Percentiles rank a stretch among this genome's conserved stretches.
Conservation (phyloP, 1,139 yeast species). For the Debaryomyces robertsiae region DNA sequence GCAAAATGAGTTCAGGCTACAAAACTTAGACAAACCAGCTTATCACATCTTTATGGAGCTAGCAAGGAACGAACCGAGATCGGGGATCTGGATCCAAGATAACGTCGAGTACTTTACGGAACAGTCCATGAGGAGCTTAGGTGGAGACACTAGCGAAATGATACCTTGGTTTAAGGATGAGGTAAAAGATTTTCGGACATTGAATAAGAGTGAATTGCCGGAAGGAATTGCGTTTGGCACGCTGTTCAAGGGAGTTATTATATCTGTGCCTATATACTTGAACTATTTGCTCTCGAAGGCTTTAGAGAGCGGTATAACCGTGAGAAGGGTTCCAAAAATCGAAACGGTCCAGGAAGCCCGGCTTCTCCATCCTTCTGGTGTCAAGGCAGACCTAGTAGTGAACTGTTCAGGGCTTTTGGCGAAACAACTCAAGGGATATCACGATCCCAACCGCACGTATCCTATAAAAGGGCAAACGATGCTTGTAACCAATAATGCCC, state of each 20-base stretch:
- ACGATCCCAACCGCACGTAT: slow-evolving; percentile 31
- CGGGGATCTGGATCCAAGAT: slow-evolving; percentile 46
- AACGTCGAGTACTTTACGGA: slow-evolving; percentile 34
- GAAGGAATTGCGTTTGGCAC: slow-evolving; percentile 39
- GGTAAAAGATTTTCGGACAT: slow-evolving; percentile 35
- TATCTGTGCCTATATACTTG: slow-evolving; percentile 53
- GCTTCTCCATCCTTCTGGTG: slow-evolving; percentile 23
- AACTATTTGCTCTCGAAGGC: slow-evolving; percentile 46
- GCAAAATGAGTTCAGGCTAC: slow-evolving; percentile 32
- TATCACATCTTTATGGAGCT: slow-evolving; percentile 43
- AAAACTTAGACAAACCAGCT: slow-evolving; percentile 41
- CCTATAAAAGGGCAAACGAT: slow-evolving; percentile 44
- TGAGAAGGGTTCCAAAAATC: slow-evolving; percentile 33
- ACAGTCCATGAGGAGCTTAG: slow-evolving; percentile 20
- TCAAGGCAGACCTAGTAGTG: slow-evolving; percentile 40
- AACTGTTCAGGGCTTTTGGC: slow-evolving; percentile 50
- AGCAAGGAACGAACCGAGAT: slow-evolving; percentile 41
- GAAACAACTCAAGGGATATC: slow-evolving; percentile 31
- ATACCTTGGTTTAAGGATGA: slow-evolving; percentile 51
- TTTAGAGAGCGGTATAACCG: slow-evolving; percentile 36
- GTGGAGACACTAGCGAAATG: slow-evolving; percentile 19
- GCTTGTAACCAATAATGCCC: slow-evolving; percentile 39
- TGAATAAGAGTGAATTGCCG: slow-evolving; percentile 33
- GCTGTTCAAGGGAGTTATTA: slow-evolving; percentile 49
- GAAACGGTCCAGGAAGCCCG: slow-evolving; percentile 31